These are phyloP conservation scores for Dactylellina drechsleri DNA, from an alignment of 2,329 filamentous ascomycete genomes.

Conservation along the genomic window DNA sequence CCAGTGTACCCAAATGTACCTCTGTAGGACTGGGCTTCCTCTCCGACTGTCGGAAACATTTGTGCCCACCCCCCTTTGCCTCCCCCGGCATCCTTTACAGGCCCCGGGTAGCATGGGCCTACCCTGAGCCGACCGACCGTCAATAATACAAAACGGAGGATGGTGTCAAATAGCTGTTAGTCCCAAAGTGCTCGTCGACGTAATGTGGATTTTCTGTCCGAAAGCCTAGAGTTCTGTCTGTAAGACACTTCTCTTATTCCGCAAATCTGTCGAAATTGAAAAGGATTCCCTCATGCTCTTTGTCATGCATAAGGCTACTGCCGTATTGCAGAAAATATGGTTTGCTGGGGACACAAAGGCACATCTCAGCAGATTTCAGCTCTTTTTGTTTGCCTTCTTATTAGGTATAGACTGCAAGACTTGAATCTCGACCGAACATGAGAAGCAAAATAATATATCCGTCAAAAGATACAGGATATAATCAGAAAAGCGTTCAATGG, in stretches of 20 bases:
- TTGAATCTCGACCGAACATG: slow-evolving; percentile 18
- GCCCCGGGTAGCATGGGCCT: not conserved
- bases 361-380: slow-evolving; percentile 14
- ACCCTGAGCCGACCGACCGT: slow-evolving; percentile 10
- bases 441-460: not conserved
- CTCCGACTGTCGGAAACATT: slow-evolving; percentile 13
- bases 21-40: slow-evolving; percentile 29
- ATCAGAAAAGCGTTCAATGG: slow-evolving; percentile 29
- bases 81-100: not conserved
- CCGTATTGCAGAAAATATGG: not conserved
- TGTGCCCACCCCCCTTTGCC: not conserved
- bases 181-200: slow-evolving; percentile 19
- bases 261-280: slow-evolving; percentile 51
- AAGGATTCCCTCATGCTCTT: slow-evolving; percentile 15
- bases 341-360: not conserved
- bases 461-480: slow-evolving; percentile 30
- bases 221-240: slow-evolving; percentile 16
- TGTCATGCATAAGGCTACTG: slow-evolving; percentile 31
- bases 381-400: not conserved
- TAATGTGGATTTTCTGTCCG: slow-evolving; percentile 43
- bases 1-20: slow-evolving; percentile 49
- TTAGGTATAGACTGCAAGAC: not conserved
- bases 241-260: slow-evolving; percentile 48
- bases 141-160: slow-evolving; percentile 12
- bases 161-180: slow-evolving; percentile 15